phyloP scores from a whole-genome alignment of 768 basidiomycete species.

The Daedaleopsis sinensis region DNA sequence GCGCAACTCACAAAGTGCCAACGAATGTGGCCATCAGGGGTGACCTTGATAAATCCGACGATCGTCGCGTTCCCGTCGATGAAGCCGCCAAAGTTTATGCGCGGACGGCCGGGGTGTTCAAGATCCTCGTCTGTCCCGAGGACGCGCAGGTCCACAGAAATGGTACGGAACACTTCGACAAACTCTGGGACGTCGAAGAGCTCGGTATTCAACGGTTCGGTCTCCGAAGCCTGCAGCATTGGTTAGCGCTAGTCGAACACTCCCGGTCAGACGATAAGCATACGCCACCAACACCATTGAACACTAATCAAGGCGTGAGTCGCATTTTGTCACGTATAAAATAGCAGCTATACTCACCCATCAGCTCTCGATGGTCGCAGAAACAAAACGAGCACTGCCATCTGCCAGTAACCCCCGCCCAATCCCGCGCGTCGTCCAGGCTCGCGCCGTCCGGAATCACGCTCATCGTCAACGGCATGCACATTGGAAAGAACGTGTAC shows the following conservation, averaged over 20 bases:
- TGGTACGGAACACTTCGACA: conserved; percentile 52
- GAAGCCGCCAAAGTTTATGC: conserved; percentile 53
- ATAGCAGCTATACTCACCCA: conserved; percentile 46
- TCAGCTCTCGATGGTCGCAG: conserved; percentile 65
- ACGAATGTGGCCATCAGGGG: conserved; percentile 56
- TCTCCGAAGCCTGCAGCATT: conserved; percentile 30
- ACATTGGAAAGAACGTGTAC: conserved; percentile 46
- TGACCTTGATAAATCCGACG: conserved; percentile 56
- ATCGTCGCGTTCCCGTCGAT: conserved; percentile 51
- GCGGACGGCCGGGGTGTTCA: conserved; percentile 51
- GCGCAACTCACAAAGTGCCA: conserved; percentile 62
- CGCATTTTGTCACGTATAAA: no score
- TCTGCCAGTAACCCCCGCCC: conserved; percentile 59
- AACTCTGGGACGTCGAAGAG: conserved; percentile 56
- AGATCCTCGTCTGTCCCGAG: conserved; percentile 46
- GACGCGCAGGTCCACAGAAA: conserved; percentile 51
- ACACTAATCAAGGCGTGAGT: conserved; percentile 38
- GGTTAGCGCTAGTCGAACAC: not conserved
- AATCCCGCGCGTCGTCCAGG: conserved; percentile 46
- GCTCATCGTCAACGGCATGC: conserved; percentile 57
- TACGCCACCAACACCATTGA: conserved; percentile 47
- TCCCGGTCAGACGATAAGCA: not conserved
- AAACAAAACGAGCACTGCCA: conserved; percentile 73
- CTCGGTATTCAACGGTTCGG: conserved; percentile 41
- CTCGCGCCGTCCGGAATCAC: conserved; percentile 43